Conservation (phyloP, 1,139 yeast species). For the Hemisphaericaspora subhashii region DNA sequence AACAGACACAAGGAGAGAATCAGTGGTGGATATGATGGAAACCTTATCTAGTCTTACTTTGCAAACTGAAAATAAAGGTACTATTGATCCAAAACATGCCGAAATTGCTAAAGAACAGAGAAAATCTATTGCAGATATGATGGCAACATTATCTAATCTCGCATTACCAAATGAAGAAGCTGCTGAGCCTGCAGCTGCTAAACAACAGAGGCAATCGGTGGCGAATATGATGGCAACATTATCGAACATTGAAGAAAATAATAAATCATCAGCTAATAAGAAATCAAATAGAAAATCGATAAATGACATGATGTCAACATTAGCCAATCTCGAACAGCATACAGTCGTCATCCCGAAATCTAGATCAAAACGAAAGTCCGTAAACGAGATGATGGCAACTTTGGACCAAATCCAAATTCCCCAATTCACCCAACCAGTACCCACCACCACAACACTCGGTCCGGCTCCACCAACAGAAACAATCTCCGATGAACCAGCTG, state of each 20-base stretch:
- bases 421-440: background rate
- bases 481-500: background rate
- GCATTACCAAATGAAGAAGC: background rate
- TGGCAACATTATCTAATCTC: constrained; percentile 7
- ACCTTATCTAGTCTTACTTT: constrained; percentile 15
- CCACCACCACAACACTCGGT: background rate
- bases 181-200: constrained; percentile 3
- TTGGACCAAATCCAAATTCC: background rate
- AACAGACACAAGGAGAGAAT: constrained; percentile 6
- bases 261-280: too few species aligned
- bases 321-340: too few species aligned
- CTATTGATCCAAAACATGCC: constrained; percentile 10
- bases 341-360: too few species aligned
- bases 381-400: constrained; percentile 23
- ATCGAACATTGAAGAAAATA: background rate
- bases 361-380: constrained; percentile 21
- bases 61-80: constrained; percentile 7
- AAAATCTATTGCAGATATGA: constrained; percentile 27
- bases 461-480: background rate
- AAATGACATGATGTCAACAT: constrained; percentile 26
- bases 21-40: constrained; percentile 22
- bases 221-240: constrained; percentile 27
- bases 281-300: constrained; percentile 22
- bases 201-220: constrained; percentile 23
- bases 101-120: constrained; percentile 18